Base-by-base conservation (phyloP, 176 grass and related monocot species). In the Juncus inflexus region DNA sequence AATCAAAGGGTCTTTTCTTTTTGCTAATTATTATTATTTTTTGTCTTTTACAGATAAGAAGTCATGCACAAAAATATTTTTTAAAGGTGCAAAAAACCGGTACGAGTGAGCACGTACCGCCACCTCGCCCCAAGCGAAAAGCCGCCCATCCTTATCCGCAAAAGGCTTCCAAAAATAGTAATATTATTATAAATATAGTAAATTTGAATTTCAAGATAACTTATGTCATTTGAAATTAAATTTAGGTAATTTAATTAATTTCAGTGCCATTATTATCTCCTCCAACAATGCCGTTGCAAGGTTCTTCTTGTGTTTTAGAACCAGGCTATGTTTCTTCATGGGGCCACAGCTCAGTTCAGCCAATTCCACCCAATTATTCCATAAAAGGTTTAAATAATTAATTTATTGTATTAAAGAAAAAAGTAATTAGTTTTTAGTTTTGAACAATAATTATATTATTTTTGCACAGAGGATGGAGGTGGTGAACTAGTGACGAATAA, bases 61-160 rank as follows among this genome's bases (percentile, higher is more conserved):
- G 94, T 70, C 94, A 99, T 65, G 89, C 89, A 47, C 94, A 99
- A 64, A 99, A 99, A 60, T 99, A 99, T 42, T 92, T 99, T 81
- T 45, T 99, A 77, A 99, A 92, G 72, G 94, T 99, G 79, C 94
- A 99, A 78, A 99, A 99, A 77, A 99, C 83, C 79, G 94, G 94
- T 61, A 89, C 94, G 37, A 81, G 77, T 15, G 94, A 89, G 41
- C 94, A 99, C 82, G 83, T 99, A 13, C 94, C 94, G 15, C 94
- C 94, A 76, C 94, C 94, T 6, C 80, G 94, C 51, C 94, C 94
- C 53, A 99, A 99, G 78, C 88, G 94, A 58, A 99, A 99, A 99
- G 88, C 94, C 42, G 85, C 83, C 54, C 94, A 90, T 84, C 94
- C 94, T 43, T 99, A 99, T 78, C 94, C 94, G 59, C 94, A 99